Conservation (phyloP, 2,329 filamentous ascomycete species). For the Fusarium luffae region DNA sequence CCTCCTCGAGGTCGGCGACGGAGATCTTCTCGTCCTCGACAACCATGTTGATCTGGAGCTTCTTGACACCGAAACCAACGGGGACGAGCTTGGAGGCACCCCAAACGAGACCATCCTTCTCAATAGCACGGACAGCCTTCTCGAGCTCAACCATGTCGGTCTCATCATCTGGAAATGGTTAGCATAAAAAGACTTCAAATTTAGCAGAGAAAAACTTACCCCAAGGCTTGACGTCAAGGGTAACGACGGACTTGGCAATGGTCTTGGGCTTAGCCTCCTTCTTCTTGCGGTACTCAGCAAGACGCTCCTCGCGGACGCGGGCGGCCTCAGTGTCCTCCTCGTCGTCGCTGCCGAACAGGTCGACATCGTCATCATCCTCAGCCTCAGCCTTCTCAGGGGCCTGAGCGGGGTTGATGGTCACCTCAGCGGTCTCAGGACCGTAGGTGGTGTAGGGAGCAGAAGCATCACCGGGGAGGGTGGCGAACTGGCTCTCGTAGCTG, state of each 20-base stretch:
- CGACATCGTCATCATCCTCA: constrained; percentile 76
- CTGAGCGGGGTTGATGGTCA: constrained; percentile 87
- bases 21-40: constrained; percentile 98
- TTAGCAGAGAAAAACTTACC: constrained; percentile 69
- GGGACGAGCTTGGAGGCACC: constrained; percentile 89
- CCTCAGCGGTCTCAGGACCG: constrained; percentile 83
- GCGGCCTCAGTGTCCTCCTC: constrained; percentile 92
- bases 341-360: constrained; percentile 92
- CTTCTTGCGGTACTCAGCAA: constrained; percentile 96
- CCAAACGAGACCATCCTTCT: constrained; percentile 96
- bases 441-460: constrained; percentile 90
- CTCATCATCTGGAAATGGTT: constrained; percentile 77
- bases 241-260: constrained; percentile 95
- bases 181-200: constrained; percentile 24
- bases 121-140: constrained; percentile 80
- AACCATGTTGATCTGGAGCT: constrained; percentile 98
- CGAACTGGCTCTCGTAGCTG: constrained; percentile 92
- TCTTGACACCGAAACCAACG: constrained; percentile 98
- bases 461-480: constrained; percentile 88
- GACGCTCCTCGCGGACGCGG: constrained; percentile 85
- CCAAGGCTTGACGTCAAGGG: constrained; percentile 98
- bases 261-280: constrained; percentile 94
- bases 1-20: constrained; percentile 83
- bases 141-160: constrained; percentile 89
- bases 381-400: constrained; percentile 57